These are phyloP conservation scores for Alloteropsis angusta DNA, from an alignment of 202 grass and related monocot genomes.

Conservation along the genomic window DNA sequence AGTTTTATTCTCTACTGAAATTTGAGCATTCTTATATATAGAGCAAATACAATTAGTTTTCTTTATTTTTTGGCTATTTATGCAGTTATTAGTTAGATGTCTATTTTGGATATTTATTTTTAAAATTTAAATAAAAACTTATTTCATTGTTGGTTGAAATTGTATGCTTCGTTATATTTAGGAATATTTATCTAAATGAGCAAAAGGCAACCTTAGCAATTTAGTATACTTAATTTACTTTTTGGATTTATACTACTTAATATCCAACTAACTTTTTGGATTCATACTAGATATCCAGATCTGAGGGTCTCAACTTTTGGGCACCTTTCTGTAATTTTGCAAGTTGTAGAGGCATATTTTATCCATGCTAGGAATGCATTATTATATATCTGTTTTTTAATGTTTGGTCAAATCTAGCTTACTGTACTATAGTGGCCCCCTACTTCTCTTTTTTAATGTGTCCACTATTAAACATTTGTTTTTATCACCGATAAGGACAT, in stretches of 20 bases:
- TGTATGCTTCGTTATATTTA: too few species aligned
- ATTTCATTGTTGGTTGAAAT: too few species aligned
- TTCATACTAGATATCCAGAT: not conserved
- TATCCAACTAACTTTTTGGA: not conserved
- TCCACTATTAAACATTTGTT: not conserved
- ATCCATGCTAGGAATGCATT: not conserved
- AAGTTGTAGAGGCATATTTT: not conserved
- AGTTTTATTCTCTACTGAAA: too few species aligned
- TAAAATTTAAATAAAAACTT: too few species aligned
- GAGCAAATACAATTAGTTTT: too few species aligned
- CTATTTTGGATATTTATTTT: too few species aligned
- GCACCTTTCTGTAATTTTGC: not conserved
- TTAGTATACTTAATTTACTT: not conserved
- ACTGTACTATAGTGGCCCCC: not conserved
- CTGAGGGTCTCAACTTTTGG: not conserved
- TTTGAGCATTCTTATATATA: too few species aligned
- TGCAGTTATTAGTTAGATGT: too few species aligned
- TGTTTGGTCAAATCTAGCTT: not conserved
- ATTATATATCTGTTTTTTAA: not conserved
- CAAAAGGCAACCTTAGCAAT: not conserved
- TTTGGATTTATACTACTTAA: too few species aligned
- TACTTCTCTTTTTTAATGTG: not conserved
- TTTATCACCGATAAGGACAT: not conserved
- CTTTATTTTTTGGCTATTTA: too few species aligned
- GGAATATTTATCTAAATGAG: not conserved